Evolutionary conservation across 345 rosid species (phyloP).

Genomic region (Barbarea vulgaris): DNA sequence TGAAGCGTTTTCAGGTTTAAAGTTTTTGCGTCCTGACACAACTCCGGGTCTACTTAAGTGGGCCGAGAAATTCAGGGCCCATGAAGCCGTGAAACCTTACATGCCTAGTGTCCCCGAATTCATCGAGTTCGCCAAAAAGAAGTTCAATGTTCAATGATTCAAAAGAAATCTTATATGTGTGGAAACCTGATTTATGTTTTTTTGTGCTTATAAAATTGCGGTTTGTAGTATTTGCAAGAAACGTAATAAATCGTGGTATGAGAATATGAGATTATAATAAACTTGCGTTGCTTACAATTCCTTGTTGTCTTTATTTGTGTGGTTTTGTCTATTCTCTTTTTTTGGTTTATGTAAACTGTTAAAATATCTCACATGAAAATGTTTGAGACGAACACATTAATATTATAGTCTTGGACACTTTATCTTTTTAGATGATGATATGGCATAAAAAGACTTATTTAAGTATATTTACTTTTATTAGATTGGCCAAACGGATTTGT

Average conservation of each 20-base stretch:
- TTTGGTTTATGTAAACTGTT: no score
- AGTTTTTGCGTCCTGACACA: conserved; percentile 49
- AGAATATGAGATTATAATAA: background rate
- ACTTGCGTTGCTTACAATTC: background rate
- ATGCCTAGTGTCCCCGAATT: conserved; percentile 69
- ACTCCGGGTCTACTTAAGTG: conserved; percentile 59
- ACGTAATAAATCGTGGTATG: background rate
- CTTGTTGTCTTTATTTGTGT: background rate
- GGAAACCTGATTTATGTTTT: background rate
- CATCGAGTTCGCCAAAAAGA: conserved; percentile 33
- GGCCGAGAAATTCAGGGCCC: conserved; percentile 55
- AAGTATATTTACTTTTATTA: no score
- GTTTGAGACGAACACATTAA: no score
- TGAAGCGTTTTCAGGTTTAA: conserved; percentile 40
- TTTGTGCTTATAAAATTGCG: background rate
- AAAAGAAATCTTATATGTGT: background rate
- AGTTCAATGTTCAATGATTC: conserved; percentile 32
- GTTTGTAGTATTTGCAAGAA: background rate
- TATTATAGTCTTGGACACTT: no score
- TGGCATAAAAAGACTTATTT: no score
- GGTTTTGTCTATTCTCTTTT: background rate
- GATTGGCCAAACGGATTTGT: no score
- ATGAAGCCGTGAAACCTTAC: conserved; percentile 63
- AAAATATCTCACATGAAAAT: no score
- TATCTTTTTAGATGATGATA: no score